Evolutionary conservation across 202 grass and related monocot genomes (phyloP).

Genomic region (Zizania palustris): DNA sequence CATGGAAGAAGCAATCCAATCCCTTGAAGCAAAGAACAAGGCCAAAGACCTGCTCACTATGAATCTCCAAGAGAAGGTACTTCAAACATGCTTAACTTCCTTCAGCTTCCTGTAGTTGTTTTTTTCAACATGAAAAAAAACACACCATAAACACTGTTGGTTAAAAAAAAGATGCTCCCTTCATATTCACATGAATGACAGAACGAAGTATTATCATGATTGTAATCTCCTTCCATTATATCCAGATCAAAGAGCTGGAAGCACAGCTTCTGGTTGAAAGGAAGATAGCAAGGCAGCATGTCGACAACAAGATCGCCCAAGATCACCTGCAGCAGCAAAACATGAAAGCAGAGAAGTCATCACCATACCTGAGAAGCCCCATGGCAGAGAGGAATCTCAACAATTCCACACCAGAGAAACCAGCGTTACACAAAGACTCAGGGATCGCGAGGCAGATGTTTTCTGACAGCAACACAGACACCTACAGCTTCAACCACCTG

Average conservation of each 20-base stretch:
- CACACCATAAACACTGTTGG: background rate
- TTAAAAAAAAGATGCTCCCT: constrained; percentile 25
- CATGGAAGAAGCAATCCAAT: constrained; percentile 82
- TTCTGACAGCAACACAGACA: constrained; percentile 57
- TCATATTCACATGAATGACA: background rate
- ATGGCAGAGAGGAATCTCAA: constrained; percentile 57
- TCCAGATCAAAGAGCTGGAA: constrained; percentile 87
- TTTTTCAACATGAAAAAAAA: constrained; percentile 27
- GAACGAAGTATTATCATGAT: background rate
- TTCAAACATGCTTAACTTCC: background rate
- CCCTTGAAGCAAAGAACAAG: constrained; percentile 79
- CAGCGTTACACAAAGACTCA: constrained; percentile 17
- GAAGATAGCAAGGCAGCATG: constrained; percentile 85
- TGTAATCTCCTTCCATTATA: background rate
- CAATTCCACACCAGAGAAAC: constrained; percentile 35
- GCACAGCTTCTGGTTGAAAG: constrained; percentile 79
- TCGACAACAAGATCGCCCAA: constrained; percentile 88
- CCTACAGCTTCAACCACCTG: constrained; percentile 57
- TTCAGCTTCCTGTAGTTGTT: background rate
- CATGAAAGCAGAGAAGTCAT: constrained; percentile 44
- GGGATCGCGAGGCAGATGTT: constrained; percentile 43
- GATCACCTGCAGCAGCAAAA: constrained; percentile 59
- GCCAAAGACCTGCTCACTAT: constrained; percentile 74
- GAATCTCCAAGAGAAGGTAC: constrained; percentile 93
- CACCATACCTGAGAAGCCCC: constrained; percentile 40